Base-by-base conservation (phyloP, 1,139 yeast species). In the Komagataea norvegica region DNA sequence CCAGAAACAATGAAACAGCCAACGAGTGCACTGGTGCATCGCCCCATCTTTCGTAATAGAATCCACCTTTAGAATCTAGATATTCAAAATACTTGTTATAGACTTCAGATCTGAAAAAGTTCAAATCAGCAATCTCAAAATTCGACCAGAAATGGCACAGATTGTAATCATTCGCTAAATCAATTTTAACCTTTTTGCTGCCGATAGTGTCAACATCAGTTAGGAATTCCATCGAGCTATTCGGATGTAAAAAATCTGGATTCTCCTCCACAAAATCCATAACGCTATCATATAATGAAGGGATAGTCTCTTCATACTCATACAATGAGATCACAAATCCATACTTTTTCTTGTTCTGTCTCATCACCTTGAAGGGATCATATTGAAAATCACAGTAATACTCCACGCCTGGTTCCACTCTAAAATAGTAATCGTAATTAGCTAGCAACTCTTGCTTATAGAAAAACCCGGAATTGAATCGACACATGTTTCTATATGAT, bases 21-120 rank as follows among this genome's bases (percentile, higher is more conserved):
- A 89, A 72, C 1, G 95, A 71, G 59, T 91, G 97, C 6, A 91
- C 95, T 0, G 98, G 97, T 0, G 97, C 97, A 63, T 91, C 98
- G 4, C 98, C 98, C 98, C 97, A 91, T 48, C 98, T 67, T 60
- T 83, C 93, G 56, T 87, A 87, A 58, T 84, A 84, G 54, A 89
- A 88, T 0, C 96, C 96, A 2, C 95, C 95, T 1, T 78, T 61
- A 33, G 65, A 46, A 54, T 87, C 93, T 39, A 89, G 65, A 57
- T 68, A 71, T 15, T 84, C 69, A 55, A 89, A 88, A 57, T 65
- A 88, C n/a, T 68, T 70, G 25, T 71, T 60, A 59, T 89, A 89
- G 15, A 68, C 75, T 37, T 81, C 73, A 36, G 88, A 72, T 44
- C 96, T 67, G 64, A 82, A 88, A 59, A 88, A 86, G 51, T 85